phyloP scores from a whole-genome alignment of 768 basidiomycete genomes.

The Hemileccinum rubropunctum region DNA sequence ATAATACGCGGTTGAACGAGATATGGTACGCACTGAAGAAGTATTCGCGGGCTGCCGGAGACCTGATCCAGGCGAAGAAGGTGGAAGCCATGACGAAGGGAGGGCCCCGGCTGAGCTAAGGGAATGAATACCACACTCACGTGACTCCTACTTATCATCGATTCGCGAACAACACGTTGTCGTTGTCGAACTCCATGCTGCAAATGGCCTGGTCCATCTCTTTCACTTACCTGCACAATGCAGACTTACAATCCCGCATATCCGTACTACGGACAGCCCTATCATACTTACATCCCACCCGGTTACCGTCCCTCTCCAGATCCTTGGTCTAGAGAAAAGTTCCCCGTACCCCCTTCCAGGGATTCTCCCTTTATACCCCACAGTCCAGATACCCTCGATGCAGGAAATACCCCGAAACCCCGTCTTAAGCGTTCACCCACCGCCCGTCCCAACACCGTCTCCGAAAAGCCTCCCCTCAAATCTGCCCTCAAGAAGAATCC shows the following conservation, averaged over 20 bases:
- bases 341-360: too few species aligned
- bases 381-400: slow-evolving; percentile 18
- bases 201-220: slow-evolving; percentile 1
- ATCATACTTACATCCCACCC: slow-evolving; percentile 36
- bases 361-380: slow-evolving; percentile 31
- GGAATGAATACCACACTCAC: slow-evolving; percentile 1
- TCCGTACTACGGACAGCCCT: slow-evolving; percentile 44
- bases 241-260: slow-evolving; percentile 42
- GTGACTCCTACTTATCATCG: slow-evolving; percentile 6
- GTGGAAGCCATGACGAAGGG: slow-evolving; percentile 65
- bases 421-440: slow-evolving; percentile 37
- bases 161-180: not conserved
- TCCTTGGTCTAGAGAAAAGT: slow-evolving; percentile 35
- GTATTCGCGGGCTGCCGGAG: slow-evolving; percentile 88
- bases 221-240: slow-evolving; percentile 20
- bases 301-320: slow-evolving; percentile 24
- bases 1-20: too few species aligned
- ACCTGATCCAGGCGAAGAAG: slow-evolving; percentile 87
- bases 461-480: slow-evolving; percentile 43
- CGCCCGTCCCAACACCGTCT: slow-evolving; percentile 19
- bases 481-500: slow-evolving; percentile 56
- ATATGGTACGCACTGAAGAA: slow-evolving; percentile 97
- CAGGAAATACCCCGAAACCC: slow-evolving; percentile 5
- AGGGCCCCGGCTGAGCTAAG: too few species aligned
- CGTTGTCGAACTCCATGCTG: slow-evolving; percentile 17